Conservation (phyloP, 345 rosid species). For the Laguncularia racemosa region DNA sequence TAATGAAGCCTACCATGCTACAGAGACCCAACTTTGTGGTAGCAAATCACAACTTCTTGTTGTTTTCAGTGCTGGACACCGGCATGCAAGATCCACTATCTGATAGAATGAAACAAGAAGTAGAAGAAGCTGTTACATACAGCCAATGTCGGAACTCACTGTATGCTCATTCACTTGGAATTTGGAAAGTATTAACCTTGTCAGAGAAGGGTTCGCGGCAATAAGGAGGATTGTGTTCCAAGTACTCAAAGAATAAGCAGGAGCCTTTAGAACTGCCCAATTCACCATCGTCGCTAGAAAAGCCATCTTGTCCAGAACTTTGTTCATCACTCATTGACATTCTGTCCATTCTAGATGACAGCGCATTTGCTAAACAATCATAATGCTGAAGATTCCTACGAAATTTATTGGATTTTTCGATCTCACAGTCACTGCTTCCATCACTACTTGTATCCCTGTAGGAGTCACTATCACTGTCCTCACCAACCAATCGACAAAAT, state of each 20-base stretch:
- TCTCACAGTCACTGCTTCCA: slow-evolving; percentile 66
- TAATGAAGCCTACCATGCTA: slow-evolving; percentile 59
- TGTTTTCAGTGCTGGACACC: slow-evolving; percentile 55
- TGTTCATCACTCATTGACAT: slow-evolving; percentile 44
- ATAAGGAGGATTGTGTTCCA: slow-evolving; percentile 74
- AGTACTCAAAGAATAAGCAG: slow-evolving; percentile 60
- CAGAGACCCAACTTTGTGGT: slow-evolving; percentile 84
- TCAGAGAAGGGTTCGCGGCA: slow-evolving; percentile 87
- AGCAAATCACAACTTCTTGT: slow-evolving; percentile 67
- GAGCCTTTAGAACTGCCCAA: slow-evolving; percentile 35
- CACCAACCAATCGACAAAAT: slow-evolving; percentile 26
- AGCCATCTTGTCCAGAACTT: slow-evolving; percentile 28
- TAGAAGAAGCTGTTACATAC: neutral
- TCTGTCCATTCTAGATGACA: slow-evolving; percentile 31
- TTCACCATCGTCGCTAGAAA: slow-evolving; percentile 77
- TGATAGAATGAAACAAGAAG: slow-evolving; percentile 16
- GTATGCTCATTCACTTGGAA: too few species aligned
- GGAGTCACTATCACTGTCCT: slow-evolving; percentile 75
- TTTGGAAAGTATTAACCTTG: slow-evolving; percentile 45
- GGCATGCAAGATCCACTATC: slow-evolving; percentile 61
- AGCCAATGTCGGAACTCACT: too few species aligned
- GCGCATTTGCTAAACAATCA: slow-evolving; percentile 10
- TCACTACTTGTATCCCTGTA: slow-evolving; percentile 64
- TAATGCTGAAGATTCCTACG: slow-evolving; percentile 23
- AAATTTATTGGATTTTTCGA: slow-evolving; percentile 30